Percentiles rank a stretch among this genome's conserved stretches.
These are phyloP conservation scores for Bidens hawaiensis DNA, from an alignment of 140 eudicot species.

Conservation along the genomic window DNA sequence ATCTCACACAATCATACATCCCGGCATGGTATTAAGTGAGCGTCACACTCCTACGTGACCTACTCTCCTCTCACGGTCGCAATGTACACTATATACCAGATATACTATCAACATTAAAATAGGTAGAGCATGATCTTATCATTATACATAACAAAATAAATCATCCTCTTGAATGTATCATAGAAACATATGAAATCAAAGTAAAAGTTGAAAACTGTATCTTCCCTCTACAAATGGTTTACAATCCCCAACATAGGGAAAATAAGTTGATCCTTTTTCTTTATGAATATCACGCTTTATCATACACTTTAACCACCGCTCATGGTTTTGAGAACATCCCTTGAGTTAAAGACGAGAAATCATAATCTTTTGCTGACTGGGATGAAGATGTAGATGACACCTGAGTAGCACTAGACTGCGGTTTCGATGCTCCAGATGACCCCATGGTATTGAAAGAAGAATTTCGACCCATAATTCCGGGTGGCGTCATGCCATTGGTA, in stretches of 20 bases:
- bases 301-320: slow-evolving; percentile 31
- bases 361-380: slow-evolving; percentile 69
- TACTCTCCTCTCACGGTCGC: no score
- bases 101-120: no score
- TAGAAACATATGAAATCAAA: slow-evolving; percentile 15
- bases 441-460: slow-evolving; percentile 41
- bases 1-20: no score
- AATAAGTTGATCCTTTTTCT: slow-evolving; percentile 26
- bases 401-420: slow-evolving; percentile 40
- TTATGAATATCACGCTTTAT: slow-evolving; percentile 23
- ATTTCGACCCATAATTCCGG: slow-evolving; percentile 46
- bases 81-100: no score
- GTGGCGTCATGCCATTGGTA: slow-evolving; percentile 48
- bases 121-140: slow-evolving; percentile 5
- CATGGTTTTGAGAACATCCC: slow-evolving; percentile 86
- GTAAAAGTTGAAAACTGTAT: slow-evolving; percentile 28
- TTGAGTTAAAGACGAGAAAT: slow-evolving; percentile 95
- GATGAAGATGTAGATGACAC: slow-evolving; percentile 51
- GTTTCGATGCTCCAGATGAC: slow-evolving; percentile 43
- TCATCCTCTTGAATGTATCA: slow-evolving; percentile 20
- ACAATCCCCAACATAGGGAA: slow-evolving; percentile 43
- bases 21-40: no score
- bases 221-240: slow-evolving; percentile 64
- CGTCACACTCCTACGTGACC: no score
- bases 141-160: slow-evolving; percentile 17